Conservation (phyloP, 2,329 filamentous ascomycete genomes). For the Aspergillus fumigatiaffinis region DNA sequence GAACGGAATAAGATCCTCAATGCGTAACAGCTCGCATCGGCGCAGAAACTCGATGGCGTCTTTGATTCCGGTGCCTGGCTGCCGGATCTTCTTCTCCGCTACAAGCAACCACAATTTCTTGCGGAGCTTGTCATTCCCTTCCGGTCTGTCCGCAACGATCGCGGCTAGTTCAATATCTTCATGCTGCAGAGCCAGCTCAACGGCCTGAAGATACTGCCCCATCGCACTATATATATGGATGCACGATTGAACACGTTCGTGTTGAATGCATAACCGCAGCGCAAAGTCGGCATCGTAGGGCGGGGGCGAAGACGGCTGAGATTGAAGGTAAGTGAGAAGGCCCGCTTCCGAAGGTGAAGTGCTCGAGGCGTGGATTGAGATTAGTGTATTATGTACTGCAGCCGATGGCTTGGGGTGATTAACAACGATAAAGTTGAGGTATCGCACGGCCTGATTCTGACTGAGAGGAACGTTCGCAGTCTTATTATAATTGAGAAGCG, state of each 20-base stretch:
- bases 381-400: conserved; percentile 92
- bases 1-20: conserved; percentile 96
- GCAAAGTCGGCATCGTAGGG: conserved; percentile 95
- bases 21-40: conserved; percentile 83
- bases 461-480: conserved; percentile 59
- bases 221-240: conserved; percentile 97
- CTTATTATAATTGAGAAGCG: conserved; percentile 88
- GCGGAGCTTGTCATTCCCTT: conserved; percentile 71
- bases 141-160: conserved; percentile 78
- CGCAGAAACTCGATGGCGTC: conserved; percentile 90
- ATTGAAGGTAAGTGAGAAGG: conserved; percentile 82
- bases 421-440: conserved; percentile 85
- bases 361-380: conserved; percentile 91
- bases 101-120: conserved; percentile 96
- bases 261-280: conserved; percentile 88
- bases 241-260: conserved; percentile 87
- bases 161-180: conserved; percentile 85
- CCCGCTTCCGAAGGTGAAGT: conserved; percentile 78
- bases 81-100: conserved; percentile 84
- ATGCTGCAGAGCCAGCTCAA: conserved; percentile 86
- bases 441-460: conserved; percentile 88
- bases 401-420: conserved; percentile 75
- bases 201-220: conserved; percentile 89
- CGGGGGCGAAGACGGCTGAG: conserved; percentile 79
- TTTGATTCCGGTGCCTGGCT: conserved; percentile 79